A percentile compares a stretch with the other conserved stretches of the same genome.
phyloP scores from a whole-genome alignment of 306 rosid species.

The Amphicarpaea edgeworthii region DNA sequence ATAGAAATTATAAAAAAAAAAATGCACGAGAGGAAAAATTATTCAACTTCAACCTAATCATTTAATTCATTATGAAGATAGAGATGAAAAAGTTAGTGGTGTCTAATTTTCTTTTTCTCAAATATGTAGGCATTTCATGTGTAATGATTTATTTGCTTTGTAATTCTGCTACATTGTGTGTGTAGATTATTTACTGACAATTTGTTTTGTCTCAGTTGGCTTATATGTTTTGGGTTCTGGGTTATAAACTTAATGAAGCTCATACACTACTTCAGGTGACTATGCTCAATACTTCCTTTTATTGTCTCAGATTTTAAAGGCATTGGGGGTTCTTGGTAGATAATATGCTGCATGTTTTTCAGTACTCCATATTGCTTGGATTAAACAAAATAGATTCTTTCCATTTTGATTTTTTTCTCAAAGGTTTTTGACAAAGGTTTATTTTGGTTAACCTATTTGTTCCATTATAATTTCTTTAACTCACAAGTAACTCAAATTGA shows the following conservation, averaged over 20 bases:
- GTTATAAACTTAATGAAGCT: conserved; percentile 76
- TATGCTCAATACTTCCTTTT: conserved; percentile 27
- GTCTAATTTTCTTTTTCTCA: conserved; percentile 18
- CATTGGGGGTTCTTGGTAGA: conserved; percentile 33
- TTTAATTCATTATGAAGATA: conserved; percentile 4
- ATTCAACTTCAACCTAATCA: conserved; percentile 3
- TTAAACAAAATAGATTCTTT: not conserved
- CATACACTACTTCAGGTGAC: conserved; percentile 75
- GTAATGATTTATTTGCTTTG: conserved; percentile 11
- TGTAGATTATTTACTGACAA: conserved; percentile 41
- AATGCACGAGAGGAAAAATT: conserved; percentile 22
- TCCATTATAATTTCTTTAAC: conserved; percentile 20
- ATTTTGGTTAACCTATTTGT: conserved; percentile 24
- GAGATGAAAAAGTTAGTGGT: conserved; percentile 5
- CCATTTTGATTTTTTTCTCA: not conserved
- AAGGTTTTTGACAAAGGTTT: not conserved
- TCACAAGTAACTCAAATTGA: not conserved
- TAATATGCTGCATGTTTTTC: conserved; percentile 30
- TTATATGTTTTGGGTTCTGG: conserved; percentile 93
- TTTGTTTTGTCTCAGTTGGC: conserved; percentile 76
- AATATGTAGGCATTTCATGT: conserved; percentile 21
- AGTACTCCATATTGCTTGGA: conserved; percentile 23
- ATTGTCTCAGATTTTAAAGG: conserved; percentile 8
- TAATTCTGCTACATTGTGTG: conserved; percentile 2
- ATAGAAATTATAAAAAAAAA: not conserved